Conservation (phyloP, 2,329 filamentous ascomycete genomes). For the Sporothrix brunneoviolacea region DNA sequence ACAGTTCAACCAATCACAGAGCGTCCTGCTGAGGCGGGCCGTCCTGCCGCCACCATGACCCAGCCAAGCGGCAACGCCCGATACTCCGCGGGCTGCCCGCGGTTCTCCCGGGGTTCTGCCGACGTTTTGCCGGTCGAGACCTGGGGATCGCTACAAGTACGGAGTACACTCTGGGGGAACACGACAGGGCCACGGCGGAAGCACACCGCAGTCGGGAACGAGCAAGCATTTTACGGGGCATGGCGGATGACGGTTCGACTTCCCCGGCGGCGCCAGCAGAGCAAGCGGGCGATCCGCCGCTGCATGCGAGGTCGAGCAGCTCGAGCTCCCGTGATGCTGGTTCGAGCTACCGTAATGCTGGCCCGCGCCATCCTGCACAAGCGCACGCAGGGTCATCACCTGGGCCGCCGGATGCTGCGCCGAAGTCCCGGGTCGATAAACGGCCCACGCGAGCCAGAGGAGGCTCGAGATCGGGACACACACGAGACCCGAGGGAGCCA, state of each 20-base stretch:
- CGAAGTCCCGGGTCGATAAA: neutral
- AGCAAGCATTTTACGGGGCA: neutral
- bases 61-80: neutral
- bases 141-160: neutral
- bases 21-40: neutral
- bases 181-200: too few relatives aligned
- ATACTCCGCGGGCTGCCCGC: too few relatives aligned
- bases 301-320: too few relatives aligned
- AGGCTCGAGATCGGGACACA: neutral
- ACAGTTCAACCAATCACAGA: neutral
- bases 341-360: neutral
- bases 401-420: constrained; percentile 3
- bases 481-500: too few relatives aligned
- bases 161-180: too few relatives aligned
- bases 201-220: too few relatives aligned
- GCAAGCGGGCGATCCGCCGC: too few relatives aligned
- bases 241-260: constrained; percentile 5
- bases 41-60: too few relatives aligned
- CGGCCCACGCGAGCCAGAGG: too few relatives aligned
- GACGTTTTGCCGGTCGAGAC: neutral
- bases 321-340: neutral
- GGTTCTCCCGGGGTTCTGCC: neutral
- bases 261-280: neutral
- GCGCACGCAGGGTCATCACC: neutral
- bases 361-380: constrained; percentile 1